Percentiles rank a stretch among this genome's conserved stretches.
phyloP scores from a whole-genome alignment of 163 green algal genomes.

The Chlamydomonas reinhardtii region DNA sequence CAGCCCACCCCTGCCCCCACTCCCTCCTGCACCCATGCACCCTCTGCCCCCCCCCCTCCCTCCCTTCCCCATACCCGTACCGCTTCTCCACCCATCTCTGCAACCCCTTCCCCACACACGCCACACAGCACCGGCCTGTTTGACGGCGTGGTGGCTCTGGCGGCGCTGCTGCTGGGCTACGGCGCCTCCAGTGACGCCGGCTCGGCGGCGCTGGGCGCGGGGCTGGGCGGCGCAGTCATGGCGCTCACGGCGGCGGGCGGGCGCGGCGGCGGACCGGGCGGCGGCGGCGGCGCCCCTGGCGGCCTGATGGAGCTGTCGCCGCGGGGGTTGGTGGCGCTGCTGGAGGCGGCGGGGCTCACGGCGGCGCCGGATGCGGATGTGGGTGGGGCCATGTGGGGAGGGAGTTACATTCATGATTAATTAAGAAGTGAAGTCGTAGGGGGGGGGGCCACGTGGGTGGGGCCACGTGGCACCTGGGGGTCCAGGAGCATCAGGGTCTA shows the following conservation, averaged over 20 bases:
- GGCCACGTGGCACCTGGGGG: no score
- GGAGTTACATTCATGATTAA: no score
- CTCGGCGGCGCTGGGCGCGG: conserved; percentile 20
- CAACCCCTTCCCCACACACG: neutral
- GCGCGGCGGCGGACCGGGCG: neutral
- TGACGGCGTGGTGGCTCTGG: conserved; percentile 74
- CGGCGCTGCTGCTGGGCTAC: conserved; percentile 64
- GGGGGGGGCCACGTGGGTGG: no score
- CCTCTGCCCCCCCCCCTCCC: no score
- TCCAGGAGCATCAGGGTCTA: no score
- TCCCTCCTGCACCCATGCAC: no score
- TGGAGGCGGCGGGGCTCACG: conserved; percentile 52
- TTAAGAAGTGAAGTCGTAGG: no score
- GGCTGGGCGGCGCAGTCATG: conserved; percentile 33
- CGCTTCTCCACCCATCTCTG: no score
- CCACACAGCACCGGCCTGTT: conserved; percentile 64
- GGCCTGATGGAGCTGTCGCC: conserved; percentile 79
- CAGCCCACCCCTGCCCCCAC: no score
- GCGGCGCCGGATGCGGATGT: conserved; percentile 51
- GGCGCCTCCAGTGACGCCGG: conserved; percentile 48
- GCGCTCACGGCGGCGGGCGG: conserved; percentile 34
- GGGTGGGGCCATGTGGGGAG: no score
- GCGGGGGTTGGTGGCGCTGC: conserved; percentile 49
- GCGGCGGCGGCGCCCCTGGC: conserved; percentile 1
- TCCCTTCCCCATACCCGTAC: no score